Percentiles rank a stretch among this genome's conserved stretches.
Evolutionary conservation across 1,284 basidiomycete species (phyloP).

Genomic region (Cutaneotrichosporon dermatis): DNA sequence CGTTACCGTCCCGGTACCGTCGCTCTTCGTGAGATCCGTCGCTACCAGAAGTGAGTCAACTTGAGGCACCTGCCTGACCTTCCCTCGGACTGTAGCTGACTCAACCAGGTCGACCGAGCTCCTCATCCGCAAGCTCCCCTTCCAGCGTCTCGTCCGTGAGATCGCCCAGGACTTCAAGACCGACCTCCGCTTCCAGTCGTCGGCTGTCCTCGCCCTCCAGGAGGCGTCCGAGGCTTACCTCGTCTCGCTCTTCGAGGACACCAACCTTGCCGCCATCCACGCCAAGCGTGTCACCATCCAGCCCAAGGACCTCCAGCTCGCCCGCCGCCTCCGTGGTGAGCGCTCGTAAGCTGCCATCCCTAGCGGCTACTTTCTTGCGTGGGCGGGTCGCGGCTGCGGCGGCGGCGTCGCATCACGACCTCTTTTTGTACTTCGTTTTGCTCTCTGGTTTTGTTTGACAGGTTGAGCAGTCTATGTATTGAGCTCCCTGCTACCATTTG

Average conservation of each 20-base stretch:
- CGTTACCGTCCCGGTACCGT: slow-evolving; percentile 96
- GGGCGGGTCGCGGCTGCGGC: background rate
- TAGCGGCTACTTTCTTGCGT: background rate
- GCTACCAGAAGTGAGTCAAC: slow-evolving; percentile 64
- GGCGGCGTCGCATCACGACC: background rate
- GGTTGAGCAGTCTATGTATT: slow-evolving; percentile 21
- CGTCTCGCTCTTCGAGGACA: slow-evolving; percentile 74
- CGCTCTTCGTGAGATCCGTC: slow-evolving; percentile 92
- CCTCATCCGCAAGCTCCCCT: slow-evolving; percentile 85
- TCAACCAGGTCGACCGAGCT: slow-evolving; percentile 71
- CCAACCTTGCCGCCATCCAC: slow-evolving; percentile 87
- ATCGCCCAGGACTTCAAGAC: slow-evolving; percentile 66
- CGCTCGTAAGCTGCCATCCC: slow-evolving; percentile 60
- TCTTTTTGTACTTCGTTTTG: slow-evolving; percentile 15
- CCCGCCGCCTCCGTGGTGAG: slow-evolving; percentile 72
- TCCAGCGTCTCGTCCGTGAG: slow-evolving; percentile 82
- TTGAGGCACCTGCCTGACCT: too few species aligned
- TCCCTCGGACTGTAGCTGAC: background rate
- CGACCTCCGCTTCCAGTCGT: slow-evolving; percentile 89
- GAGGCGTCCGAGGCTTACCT: slow-evolving; percentile 89
- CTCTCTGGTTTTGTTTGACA: slow-evolving; percentile 7
- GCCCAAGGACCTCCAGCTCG: slow-evolving; percentile 73
- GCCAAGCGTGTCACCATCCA: slow-evolving; percentile 80
- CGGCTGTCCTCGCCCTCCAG: slow-evolving; percentile 82
- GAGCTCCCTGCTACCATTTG: slow-evolving; percentile 8